These are phyloP conservation scores for Gnaphalium uliginosum DNA, from an alignment of 129 eudicot genomes.

Conservation along the genomic window DNA sequence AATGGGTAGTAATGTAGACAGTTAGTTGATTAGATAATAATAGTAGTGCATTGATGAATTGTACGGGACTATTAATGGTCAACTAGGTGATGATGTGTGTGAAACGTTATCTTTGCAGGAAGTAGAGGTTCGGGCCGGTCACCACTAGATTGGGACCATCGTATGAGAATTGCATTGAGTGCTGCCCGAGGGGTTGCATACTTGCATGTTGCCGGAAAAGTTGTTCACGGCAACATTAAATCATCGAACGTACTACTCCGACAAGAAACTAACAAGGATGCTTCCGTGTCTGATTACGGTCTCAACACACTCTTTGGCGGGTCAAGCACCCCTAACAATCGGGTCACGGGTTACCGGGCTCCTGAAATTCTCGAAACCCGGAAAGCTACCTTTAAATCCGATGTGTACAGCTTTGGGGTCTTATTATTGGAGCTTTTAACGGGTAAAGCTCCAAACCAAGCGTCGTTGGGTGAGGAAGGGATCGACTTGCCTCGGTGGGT, in stretches of 20 bases:
- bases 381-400: constrained; percentile 69
- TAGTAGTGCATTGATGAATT: background rate
- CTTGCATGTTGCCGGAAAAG: constrained; percentile 65
- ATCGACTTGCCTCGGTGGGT: constrained; percentile 95
- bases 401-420: constrained; percentile 94
- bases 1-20: background rate
- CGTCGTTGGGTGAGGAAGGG: constrained; percentile 90
- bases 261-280: constrained; percentile 47
- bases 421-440: constrained; percentile 74
- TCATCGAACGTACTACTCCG: constrained; percentile 83
- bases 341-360: constrained; percentile 81
- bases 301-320: constrained; percentile 59
- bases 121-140: constrained; percentile 87
- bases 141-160: constrained; percentile 86
- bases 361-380: constrained; percentile 78
- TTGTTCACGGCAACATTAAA: constrained; percentile 93
- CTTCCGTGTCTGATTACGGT: constrained; percentile 73
- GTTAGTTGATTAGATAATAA: background rate
- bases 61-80: background rate
- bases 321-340: constrained; percentile 52
- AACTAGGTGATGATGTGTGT: background rate
- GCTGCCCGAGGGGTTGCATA: constrained; percentile 74
- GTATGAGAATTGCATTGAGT: constrained; percentile 65
- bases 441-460: constrained; percentile 89
- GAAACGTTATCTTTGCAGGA: constrained; percentile 39